Conservation (phyloP, 805 yeast species). For the Saturnispora besseyi region DNA sequence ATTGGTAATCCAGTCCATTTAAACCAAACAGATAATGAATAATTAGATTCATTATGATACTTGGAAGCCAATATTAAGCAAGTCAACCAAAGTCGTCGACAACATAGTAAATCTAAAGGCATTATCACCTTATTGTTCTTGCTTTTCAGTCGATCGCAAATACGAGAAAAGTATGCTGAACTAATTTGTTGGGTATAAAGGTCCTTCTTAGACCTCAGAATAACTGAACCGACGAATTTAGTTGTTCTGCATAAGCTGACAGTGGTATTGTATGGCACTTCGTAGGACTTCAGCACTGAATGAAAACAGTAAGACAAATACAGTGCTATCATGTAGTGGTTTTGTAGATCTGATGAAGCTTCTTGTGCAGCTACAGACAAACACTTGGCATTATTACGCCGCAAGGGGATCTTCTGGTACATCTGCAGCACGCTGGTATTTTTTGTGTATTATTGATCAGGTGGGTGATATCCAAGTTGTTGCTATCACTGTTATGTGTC, state of each 20-base stretch:
- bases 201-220: constrained; percentile 5
- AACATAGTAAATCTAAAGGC: constrained; percentile 30
- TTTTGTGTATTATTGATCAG: neutral
- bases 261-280: neutral
- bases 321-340: neutral
- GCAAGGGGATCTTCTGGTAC: neutral
- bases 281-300: neutral
- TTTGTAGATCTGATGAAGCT: neutral
- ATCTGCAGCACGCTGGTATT: neutral
- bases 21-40: constrained; percentile 63
- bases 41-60: constrained; percentile 64
- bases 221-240: constrained; percentile 6
- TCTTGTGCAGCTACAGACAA: neutral
- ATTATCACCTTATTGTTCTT: neutral
- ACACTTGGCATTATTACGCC: neutral
- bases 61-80: constrained; percentile 66
- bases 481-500: neutral
- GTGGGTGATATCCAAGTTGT: too few species aligned
- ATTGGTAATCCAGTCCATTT: constrained; percentile 58
- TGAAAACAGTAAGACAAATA: neutral
- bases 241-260: neutral
- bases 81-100: constrained; percentile 51
- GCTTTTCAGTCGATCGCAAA: neutral
- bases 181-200: neutral
- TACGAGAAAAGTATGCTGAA: neutral